These are phyloP conservation scores for Trypanosoma congolense DNA, from an alignment of 208 protist species.

Conservation along the genomic window DNA sequence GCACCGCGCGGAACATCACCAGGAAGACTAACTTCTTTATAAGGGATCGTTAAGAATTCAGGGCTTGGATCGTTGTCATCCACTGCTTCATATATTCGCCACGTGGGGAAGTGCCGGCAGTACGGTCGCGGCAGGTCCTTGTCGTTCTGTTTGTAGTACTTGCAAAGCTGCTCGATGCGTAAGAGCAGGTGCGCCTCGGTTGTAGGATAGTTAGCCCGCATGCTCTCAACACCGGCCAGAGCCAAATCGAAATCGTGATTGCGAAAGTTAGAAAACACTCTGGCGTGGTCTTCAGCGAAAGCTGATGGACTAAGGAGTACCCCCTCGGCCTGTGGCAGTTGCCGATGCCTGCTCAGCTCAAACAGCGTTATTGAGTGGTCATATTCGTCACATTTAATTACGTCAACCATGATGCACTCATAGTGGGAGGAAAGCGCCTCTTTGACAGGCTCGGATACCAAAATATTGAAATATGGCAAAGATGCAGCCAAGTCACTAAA, in stretches of 20 bases:
- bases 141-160: constrained; percentile 38
- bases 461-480: constrained; percentile 41
- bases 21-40: constrained; percentile 5
- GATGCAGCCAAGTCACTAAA: constrained; percentile 58
- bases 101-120: constrained; percentile 47
- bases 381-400: constrained; percentile 43
- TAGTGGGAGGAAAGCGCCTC: constrained; percentile 60
- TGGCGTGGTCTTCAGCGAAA: constrained; percentile 66
- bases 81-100: constrained; percentile 66
- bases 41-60: neutral
- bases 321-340: constrained; percentile 5
- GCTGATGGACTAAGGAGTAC: constrained; percentile 8
- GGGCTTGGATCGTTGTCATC: constrained; percentile 5
- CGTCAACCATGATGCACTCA: constrained; percentile 80
- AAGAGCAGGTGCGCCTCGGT: constrained; percentile 29
- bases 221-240: constrained; percentile 29
- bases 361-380: constrained; percentile 65
- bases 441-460: constrained; percentile 77
- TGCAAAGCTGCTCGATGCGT: constrained; percentile 61
- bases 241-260: constrained; percentile 64
- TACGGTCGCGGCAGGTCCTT: constrained; percentile 56
- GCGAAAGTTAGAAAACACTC: constrained; percentile 69
- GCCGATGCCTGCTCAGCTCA: constrained; percentile 41
- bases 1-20: constrained; percentile 15
- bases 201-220: constrained; percentile 16